Percentiles rank a stretch among this genome's conserved stretches.
phyloP scores from a whole-genome alignment of 495 filamentous ascomycete genomes.

The Monascus purpureus region DNA sequence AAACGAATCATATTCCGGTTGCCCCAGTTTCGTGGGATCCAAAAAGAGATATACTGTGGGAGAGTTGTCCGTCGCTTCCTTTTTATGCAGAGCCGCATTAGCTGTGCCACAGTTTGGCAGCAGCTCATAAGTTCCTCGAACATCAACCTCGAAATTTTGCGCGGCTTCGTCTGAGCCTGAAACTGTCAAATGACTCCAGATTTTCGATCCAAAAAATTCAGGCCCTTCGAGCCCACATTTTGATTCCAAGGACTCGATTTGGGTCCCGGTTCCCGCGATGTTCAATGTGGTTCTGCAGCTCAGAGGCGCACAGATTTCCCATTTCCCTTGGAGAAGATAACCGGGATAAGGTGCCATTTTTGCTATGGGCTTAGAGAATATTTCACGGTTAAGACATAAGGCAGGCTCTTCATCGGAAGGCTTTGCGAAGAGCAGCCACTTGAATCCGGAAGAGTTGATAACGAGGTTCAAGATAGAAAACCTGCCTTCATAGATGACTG shows the following conservation, averaged over 20 bases:
- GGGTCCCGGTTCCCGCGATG: constrained; percentile 11
- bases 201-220: constrained; percentile 16
- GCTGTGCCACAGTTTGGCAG: constrained; percentile 57
- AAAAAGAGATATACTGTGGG: constrained; percentile 48
- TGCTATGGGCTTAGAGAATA: constrained; percentile 42
- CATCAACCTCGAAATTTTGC: constrained; percentile 21
- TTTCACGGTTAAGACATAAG: constrained; percentile 27
- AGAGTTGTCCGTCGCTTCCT: constrained; percentile 4
- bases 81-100: constrained; percentile 40
- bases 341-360: constrained; percentile 23
- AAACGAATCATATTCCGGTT: constrained; percentile 39
- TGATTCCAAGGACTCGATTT: constrained; percentile 13
- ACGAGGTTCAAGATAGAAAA: constrained; percentile 34
- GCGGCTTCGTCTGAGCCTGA: constrained; percentile 13
- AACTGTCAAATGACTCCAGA: constrained; percentile 27
- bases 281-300: constrained; percentile 9
- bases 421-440: constrained; percentile 45
- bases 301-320: constrained; percentile 37
- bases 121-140: constrained; percentile 42
- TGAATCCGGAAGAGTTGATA: constrained; percentile 20
- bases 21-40: constrained; percentile 38
- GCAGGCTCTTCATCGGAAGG: constrained; percentile 18
- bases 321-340: constrained; percentile 28
- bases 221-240: constrained; percentile 26
- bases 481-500: constrained; percentile 34